These are phyloP conservation scores for Fraxinus velutina DNA, from an alignment of 305 asterid genomes.

Conservation along the genomic window DNA sequence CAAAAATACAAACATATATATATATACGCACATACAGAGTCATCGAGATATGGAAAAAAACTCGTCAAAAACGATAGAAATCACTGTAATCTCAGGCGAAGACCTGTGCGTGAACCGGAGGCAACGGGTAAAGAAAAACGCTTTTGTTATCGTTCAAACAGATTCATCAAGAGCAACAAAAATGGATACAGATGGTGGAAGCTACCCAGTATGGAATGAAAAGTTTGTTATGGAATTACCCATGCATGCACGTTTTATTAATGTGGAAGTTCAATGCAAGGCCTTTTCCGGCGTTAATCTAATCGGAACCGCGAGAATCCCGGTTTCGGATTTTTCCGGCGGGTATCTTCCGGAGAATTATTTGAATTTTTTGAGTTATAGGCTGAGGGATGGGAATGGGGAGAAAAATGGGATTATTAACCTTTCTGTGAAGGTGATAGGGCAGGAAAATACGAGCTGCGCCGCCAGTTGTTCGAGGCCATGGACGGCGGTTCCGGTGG, in stretches of 20 bases:
- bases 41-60: slow-evolving; percentile 7
- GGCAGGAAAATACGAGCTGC: slow-evolving; percentile 23
- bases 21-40: no score
- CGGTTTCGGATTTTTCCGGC: slow-evolving; percentile 57
- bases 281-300: slow-evolving; percentile 20
- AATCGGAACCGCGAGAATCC: slow-evolving; percentile 48
- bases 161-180: slow-evolving; percentile 40
- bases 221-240: slow-evolving; percentile 53
- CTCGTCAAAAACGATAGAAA: slow-evolving; percentile 36
- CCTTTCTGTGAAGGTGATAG: slow-evolving; percentile 49
- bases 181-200: slow-evolving; percentile 45
- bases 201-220: slow-evolving; percentile 60
- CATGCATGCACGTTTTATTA: slow-evolving; percentile 38
- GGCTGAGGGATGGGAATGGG: slow-evolving; percentile 50
- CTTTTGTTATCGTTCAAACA: slow-evolving; percentile 37
- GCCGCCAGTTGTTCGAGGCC: slow-evolving; percentile 33
- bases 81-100: slow-evolving; percentile 66
- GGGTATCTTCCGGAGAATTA: slow-evolving; percentile 49
- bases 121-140: slow-evolving; percentile 38
- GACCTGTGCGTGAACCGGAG: slow-evolving; percentile 31
- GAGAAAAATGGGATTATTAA: slow-evolving; percentile 61
- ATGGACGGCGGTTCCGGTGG: slow-evolving; percentile 37
- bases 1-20: neutral
- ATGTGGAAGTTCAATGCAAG: slow-evolving; percentile 48
- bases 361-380: slow-evolving; percentile 65